A percentile compares a stretch with the other conserved stretches of the same genome.
Conservation (phyloP, 2,329 filamentous ascomycete genomes). For the Teratosphaeria pseudoeucalypti region DNA sequence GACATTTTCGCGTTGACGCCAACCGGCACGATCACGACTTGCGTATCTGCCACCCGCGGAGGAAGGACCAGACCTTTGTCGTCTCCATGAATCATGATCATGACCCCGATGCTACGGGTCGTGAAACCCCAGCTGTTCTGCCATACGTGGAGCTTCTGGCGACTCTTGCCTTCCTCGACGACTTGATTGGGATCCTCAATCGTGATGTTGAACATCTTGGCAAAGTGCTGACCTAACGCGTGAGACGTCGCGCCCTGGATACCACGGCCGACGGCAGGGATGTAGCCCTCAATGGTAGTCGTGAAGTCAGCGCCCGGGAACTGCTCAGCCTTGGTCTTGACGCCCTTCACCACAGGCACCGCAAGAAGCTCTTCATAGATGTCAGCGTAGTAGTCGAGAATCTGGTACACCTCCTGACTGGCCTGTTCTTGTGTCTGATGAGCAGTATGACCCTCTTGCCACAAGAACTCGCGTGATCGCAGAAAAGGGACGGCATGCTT, state of each 20-base stretch:
- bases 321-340: conserved; percentile 96
- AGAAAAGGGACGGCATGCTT: conserved; percentile 84
- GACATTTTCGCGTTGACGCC: conserved; percentile 83
- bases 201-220: conserved; percentile 97
- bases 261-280: conserved; percentile 86
- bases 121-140: conserved; percentile 99
- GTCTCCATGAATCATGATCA: conserved; percentile 97
- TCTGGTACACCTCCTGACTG: conserved; percentile 77
- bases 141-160: conserved; percentile 78
- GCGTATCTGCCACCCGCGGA: conserved; percentile 76
- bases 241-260: conserved; percentile 96
- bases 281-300: conserved; percentile 93
- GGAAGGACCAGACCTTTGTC: conserved; percentile 91
- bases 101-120: conserved; percentile 93
- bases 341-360: conserved; percentile 84
- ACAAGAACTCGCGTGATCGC: conserved; percentile 86
- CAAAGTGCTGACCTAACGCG: conserved; percentile 93
- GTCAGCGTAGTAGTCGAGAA: conserved; percentile 82
- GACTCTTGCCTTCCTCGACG: conserved; percentile 58
- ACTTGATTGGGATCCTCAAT: conserved; percentile 72
- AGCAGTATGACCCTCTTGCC: conserved; percentile 94
- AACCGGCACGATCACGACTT: conserved; percentile 81
- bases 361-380: conserved; percentile 91
- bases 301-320: conserved; percentile 96
- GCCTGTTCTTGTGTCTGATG: conserved; percentile 77